Percentiles rank a stretch among this genome's conserved stretches.
phyloP scores from a whole-genome alignment of 495 filamentous ascomycete species.

The Neurospora sp. region DNA sequence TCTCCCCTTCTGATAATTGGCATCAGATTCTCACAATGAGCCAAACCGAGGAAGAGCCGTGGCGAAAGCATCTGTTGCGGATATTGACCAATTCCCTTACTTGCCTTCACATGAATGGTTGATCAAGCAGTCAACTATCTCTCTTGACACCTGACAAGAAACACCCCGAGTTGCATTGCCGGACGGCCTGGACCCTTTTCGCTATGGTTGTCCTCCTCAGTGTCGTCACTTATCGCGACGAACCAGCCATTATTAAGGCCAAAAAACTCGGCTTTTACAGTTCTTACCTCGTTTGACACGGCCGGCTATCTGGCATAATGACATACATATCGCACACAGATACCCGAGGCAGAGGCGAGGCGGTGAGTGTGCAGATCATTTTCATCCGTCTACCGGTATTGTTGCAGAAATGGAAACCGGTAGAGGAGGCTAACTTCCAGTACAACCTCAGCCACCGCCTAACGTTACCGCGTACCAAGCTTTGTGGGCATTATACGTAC shows the following conservation, averaged over 20 bases:
- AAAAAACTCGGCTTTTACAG: background rate
- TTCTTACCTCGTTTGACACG: background rate
- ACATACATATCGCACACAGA: background rate
- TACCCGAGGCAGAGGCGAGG: background rate
- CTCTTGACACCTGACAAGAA: background rate
- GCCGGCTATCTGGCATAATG: background rate
- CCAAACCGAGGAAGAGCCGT: too few relatives aligned
- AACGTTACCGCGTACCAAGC: background rate
- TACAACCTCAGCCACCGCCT: background rate
- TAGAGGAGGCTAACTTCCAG: background rate
- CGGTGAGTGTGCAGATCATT: background rate
- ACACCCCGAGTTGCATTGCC: background rate
- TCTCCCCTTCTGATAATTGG: background rate
- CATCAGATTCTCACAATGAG: background rate
- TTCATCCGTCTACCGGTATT: background rate
- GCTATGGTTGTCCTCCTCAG: background rate
- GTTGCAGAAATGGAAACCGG: background rate
- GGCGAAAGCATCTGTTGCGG: background rate
- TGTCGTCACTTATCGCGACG: background rate
- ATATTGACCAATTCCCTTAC: background rate
- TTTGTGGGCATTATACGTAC: background rate
- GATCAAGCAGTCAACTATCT: background rate
- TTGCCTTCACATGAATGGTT: background rate
- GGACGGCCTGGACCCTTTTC: background rate
- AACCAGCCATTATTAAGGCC: background rate